These are phyloP conservation scores for Meripilus lineatus DNA, from an alignment of 1,284 basidiomycete genomes.

Conservation along the genomic window DNA sequence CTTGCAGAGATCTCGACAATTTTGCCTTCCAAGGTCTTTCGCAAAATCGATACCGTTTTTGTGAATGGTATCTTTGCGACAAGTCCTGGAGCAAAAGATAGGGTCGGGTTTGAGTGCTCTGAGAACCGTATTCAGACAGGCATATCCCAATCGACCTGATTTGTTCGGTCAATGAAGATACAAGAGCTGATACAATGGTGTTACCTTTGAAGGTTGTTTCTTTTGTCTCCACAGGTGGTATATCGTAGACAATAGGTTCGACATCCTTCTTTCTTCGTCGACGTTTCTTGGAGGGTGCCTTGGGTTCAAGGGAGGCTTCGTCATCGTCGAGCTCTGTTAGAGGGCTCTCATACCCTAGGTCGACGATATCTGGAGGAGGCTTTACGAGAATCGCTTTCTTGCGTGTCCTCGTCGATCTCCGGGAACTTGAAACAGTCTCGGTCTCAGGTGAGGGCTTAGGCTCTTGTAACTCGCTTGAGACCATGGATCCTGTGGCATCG, in stretches of 20 bases:
- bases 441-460: too few relatives aligned
- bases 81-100: constrained; percentile 55
- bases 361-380: too few relatives aligned
- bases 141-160: constrained; percentile 66
- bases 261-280: constrained; percentile 41
- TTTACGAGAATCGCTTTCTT: constrained; percentile 2
- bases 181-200: constrained; percentile 8
- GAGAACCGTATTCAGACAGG: constrained; percentile 82
- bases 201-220: constrained; percentile 64
- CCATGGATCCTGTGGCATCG: not conserved
- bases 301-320: constrained; percentile 18
- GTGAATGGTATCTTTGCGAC: constrained; percentile 71
- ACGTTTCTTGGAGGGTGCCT: constrained; percentile 29
- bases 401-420: too few relatives aligned
- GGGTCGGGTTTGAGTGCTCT: constrained; percentile 65
- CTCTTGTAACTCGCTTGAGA: not conserved
- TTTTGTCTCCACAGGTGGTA: constrained; percentile 61
- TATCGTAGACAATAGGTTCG: constrained; percentile 63
- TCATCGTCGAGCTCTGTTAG: constrained; percentile 19
- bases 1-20: constrained; percentile 64
- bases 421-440: too few relatives aligned
- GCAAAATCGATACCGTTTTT: constrained; percentile 77
- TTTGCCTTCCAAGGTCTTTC: constrained; percentile 75
- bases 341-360: constrained; percentile 22
- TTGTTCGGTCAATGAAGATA: not conserved